A percentile compares a stretch with the other conserved stretches of the same genome.
Evolutionary conservation across 2,329 filamentous ascomycete genomes (phyloP).

Genomic region (Talaromyces sp.): DNA sequence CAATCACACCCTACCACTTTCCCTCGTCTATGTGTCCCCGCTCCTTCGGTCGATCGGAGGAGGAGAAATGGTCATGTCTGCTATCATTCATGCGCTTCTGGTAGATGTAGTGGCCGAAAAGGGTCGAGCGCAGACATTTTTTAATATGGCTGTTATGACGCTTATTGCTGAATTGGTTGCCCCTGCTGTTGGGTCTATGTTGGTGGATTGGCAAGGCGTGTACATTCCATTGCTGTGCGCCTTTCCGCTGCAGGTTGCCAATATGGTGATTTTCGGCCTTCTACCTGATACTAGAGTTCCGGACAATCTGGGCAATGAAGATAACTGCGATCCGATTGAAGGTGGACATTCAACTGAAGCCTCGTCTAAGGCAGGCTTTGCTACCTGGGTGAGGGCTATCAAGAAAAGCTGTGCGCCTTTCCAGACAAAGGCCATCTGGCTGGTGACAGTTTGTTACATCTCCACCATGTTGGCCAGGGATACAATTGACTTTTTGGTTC

Average conservation of each 20-base stretch:
- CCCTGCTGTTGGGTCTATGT: constrained; percentile 5
- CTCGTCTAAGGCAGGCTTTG: background rate
- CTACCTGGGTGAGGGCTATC: background rate
- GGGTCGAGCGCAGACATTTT: constrained; percentile 2
- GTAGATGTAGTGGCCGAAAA: background rate
- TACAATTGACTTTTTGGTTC: constrained; percentile 8
- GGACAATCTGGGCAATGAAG: background rate
- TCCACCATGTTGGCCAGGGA: constrained; percentile 6
- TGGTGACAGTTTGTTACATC: constrained; percentile 6
- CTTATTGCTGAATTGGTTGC: background rate
- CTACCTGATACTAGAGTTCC: background rate
- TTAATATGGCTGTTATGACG: constrained; percentile 9
- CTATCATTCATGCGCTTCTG: background rate
- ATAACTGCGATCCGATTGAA: background rate
- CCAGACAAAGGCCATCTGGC: background rate
- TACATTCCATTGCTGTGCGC: constrained; percentile 4
- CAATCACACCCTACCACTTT: background rate
- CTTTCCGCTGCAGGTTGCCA: constrained; percentile 1
- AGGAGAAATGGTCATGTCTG: constrained; percentile 8
- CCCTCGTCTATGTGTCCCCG: background rate
- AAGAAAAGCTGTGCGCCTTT: constrained; percentile 2
- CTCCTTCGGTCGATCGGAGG: background rate
- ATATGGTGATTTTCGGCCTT: background rate
- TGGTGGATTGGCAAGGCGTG: background rate
- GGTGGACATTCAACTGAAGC: background rate